Percentiles rank a stretch among this genome's conserved stretches.
These are phyloP conservation scores for Pythium monospermum DNA, from an alignment of 352 stramenopile species.

Conservation along the genomic window DNA sequence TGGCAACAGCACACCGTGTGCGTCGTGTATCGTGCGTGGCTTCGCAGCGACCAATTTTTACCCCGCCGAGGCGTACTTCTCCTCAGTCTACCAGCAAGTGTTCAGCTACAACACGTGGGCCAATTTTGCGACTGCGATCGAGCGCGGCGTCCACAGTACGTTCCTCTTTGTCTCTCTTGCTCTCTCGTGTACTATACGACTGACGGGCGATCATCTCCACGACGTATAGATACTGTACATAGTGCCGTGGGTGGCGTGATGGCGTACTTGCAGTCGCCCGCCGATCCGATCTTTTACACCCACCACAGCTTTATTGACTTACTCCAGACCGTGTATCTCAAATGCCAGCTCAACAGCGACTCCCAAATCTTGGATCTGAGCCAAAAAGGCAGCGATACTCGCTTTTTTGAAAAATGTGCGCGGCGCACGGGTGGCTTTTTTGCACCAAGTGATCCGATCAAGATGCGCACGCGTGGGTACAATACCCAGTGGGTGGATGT, in stretches of 20 bases:
- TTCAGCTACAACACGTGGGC: conserved; percentile 3
- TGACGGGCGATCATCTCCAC: background rate
- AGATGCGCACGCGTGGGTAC: background rate
- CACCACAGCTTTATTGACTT: conserved; percentile 18
- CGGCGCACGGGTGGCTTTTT: conserved; percentile 18
- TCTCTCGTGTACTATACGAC: background rate
- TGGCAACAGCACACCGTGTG: conserved; percentile 14
- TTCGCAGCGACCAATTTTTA: background rate
- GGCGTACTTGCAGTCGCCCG: conserved; percentile 11
- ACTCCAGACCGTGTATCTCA: conserved; percentile 20
- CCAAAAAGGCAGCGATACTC: conserved; percentile 26
- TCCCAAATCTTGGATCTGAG: conserved; percentile 11
- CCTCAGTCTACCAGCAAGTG: conserved; percentile 16
- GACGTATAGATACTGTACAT: conserved; percentile 17
- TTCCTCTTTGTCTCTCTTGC: background rate
- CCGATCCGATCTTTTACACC: conserved; percentile 22
- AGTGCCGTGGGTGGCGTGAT: conserved; percentile 10
- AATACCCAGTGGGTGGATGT: conserved; percentile 28
- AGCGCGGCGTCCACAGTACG: conserved; percentile 17
- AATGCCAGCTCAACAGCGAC: conserved; percentile 14
- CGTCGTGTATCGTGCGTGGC: conserved; percentile 6
- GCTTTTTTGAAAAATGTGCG: conserved; percentile 29
- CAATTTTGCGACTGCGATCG: conserved; percentile 1
- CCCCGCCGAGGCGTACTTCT: conserved; percentile 9
- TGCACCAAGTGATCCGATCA: background rate